Evolutionary conservation across 345 rosid genomes (phyloP).

Genomic region (Citrus glauca): DNA sequence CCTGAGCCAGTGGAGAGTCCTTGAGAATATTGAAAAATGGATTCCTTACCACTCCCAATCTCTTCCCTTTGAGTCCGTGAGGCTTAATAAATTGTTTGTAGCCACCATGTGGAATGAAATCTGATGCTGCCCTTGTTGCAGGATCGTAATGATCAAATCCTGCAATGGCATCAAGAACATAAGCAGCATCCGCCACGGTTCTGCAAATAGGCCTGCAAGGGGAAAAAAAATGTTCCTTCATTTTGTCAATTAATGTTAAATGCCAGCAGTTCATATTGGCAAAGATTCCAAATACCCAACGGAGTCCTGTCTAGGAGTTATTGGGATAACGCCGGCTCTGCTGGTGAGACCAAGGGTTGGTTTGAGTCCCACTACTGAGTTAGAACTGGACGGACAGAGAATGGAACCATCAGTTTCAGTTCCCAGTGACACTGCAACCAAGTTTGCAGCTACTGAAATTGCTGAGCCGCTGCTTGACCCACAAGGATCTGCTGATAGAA

Average conservation of each 20-base stretch:
- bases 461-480: constrained; percentile 83
- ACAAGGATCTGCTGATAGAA: constrained; percentile 39
- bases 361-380: constrained; percentile 68
- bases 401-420: constrained; percentile 76
- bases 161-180: constrained; percentile 39
- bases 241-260: neutral
- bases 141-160: constrained; percentile 36
- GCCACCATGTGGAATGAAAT: constrained; percentile 45
- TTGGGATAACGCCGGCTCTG: constrained; percentile 59
- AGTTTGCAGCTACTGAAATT: constrained; percentile 65
- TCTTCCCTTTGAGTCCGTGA: constrained; percentile 51
- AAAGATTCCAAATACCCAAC: constrained; percentile 32
- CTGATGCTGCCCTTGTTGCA: constrained; percentile 36
- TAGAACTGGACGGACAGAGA: constrained; percentile 45
- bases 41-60: constrained; percentile 44
- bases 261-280: neutral
- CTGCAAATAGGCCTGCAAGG: constrained; percentile 42
- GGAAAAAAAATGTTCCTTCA: neutral
- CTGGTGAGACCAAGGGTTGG: constrained; percentile 76
- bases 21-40: constrained; percentile 13
- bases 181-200: constrained; percentile 42
- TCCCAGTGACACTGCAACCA: constrained; percentile 61
- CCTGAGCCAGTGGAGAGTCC: neutral
- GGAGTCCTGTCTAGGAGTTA: constrained; percentile 58
- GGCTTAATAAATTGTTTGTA: constrained; percentile 44